These are phyloP conservation scores for Cladochytrium tenue DNA, from an alignment of 371 early-diverging fungal species.

Conservation along the genomic window DNA sequence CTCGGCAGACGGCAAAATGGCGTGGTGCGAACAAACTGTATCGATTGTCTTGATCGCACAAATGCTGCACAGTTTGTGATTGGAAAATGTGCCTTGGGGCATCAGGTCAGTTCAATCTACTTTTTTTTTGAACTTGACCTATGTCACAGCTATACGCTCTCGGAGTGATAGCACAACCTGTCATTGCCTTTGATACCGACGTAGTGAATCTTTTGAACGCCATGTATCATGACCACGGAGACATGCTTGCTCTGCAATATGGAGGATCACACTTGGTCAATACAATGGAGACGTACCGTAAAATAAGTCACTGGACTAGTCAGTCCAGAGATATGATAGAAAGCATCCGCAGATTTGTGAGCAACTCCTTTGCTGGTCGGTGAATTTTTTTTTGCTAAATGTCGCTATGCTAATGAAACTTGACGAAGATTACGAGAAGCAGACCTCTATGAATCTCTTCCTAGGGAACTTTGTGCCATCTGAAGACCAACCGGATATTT, in stretches of 20 bases:
- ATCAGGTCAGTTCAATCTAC: constrained; percentile 59
- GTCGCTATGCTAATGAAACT: no score
- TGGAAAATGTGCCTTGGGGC: constrained; percentile 90
- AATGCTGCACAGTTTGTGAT: constrained; percentile 98
- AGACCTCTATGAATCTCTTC: constrained; percentile 93
- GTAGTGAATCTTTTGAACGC: constrained; percentile 89
- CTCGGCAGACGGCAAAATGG: constrained; percentile 70
- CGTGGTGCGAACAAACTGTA: constrained; percentile 96
- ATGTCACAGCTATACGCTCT: constrained; percentile 79
- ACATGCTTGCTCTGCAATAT: constrained; percentile 98
- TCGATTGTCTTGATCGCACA: constrained; percentile 99
- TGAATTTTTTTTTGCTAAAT: not conserved
- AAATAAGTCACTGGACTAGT: constrained; percentile 89
- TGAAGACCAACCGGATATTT: constrained; percentile 50
- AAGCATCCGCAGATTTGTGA: constrained; percentile 85
- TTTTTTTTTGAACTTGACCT: not conserved
- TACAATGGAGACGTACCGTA: constrained; percentile 95
- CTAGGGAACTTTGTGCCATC: constrained; percentile 61
- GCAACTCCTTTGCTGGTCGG: constrained; percentile 87
- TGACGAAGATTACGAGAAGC: constrained; percentile 89
- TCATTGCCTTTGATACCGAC: constrained; percentile 88
- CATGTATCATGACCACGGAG: constrained; percentile 98
- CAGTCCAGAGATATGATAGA: constrained; percentile 96
- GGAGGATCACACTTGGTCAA: constrained; percentile 98
- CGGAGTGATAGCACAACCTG: constrained; percentile 77